These are phyloP conservation scores for Heritiera fomes DNA, from an alignment of 345 rosid genomes.

Conservation along the genomic window DNA sequence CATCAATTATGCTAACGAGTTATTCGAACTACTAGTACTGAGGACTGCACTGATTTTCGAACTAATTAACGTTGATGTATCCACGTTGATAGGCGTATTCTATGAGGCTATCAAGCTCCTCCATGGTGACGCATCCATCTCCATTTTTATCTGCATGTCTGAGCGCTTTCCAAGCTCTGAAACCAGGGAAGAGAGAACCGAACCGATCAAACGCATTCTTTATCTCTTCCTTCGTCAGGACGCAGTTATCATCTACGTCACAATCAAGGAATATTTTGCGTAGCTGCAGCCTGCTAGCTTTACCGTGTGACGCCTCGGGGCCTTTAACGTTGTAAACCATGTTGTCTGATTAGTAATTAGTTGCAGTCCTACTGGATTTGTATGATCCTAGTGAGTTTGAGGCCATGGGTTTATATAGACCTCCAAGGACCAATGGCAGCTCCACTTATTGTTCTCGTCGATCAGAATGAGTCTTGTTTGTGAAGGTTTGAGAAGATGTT, in stretches of 20 bases:
- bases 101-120: conserved; percentile 15
- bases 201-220: conserved; percentile 16
- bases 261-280: conserved; percentile 13
- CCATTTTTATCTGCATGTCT: neutral
- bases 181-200: conserved; percentile 14
- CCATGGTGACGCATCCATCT: conserved; percentile 15
- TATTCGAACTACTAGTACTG: neutral
- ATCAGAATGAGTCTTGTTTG: neutral
- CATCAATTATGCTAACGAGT: neutral
- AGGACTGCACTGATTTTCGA: neutral
- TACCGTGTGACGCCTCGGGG: neutral
- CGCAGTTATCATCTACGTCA: neutral
- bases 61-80: conserved; percentile 10
- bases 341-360: neutral
- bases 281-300: neutral
- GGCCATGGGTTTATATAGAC: neutral
- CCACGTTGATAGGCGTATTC: conserved; percentile 20
- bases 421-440: neutral
- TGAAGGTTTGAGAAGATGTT: neutral
- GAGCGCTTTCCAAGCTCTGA: conserved; percentile 18
- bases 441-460: neutral
- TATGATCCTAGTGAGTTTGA: neutral
- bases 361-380: neutral
- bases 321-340: neutral
- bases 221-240: conserved; percentile 13